phyloP scores from a whole-genome alignment of 495 filamentous ascomycete genomes.

The Neurospora sp. region DNA sequence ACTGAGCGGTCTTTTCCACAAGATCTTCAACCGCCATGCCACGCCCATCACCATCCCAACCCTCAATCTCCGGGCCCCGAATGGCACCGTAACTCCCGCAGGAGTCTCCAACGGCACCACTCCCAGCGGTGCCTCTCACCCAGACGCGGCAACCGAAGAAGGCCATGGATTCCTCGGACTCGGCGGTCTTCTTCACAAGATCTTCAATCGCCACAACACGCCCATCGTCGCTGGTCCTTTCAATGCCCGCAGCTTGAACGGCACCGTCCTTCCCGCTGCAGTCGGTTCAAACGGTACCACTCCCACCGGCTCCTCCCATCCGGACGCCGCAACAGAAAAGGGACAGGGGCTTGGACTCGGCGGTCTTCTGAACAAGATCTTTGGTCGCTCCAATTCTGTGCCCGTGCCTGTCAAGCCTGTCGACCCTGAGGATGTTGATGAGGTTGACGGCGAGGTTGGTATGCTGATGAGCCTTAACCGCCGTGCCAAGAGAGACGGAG shows the following conservation, averaged over 20 bases:
- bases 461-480: neutral
- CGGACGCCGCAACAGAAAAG: neutral
- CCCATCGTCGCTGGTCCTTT: neutral
- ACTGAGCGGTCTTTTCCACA: neutral
- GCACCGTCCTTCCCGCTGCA: neutral
- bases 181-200: neutral
- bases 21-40: neutral
- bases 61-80: neutral
- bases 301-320: neutral
- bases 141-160: neutral
- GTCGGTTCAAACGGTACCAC: neutral
- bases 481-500: neutral
- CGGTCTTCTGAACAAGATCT: neutral
- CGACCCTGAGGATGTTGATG: neutral
- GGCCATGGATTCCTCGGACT: neutral
- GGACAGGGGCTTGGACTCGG: neutral
- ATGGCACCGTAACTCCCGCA: neutral
- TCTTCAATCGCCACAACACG: neutral
- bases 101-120: neutral
- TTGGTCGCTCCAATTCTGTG: neutral
- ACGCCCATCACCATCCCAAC: neutral
- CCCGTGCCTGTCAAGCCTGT: neutral
- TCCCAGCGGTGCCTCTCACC: neutral
- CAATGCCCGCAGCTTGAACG: neutral
- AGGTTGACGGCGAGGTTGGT: neutral